Conservation (phyloP, 176 grass and related monocot species). For the sorghum (Sorghum bicolor) region Sorghum_bicolor_NCBIv3 NC_012870.2:80235001-80235500, state of each 20-base stretch:
- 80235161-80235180: background rate
- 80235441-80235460: background rate
- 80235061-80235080: background rate
- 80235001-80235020: background rate
- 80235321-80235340: background rate
- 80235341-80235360: background rate
- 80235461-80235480: constrained; percentile 35
- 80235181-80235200: background rate
- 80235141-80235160: background rate
- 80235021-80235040: background rate
- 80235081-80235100: background rate
- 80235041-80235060: background rate
- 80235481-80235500: constrained; percentile 23
- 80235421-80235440: constrained; percentile 6
- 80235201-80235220: background rate
- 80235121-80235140: background rate
- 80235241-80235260: background rate
- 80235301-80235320: background rate
- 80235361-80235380: background rate
- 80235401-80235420: constrained; percentile 43
- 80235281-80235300: background rate
- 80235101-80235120: background rate
- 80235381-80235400: background rate
- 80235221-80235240: background rate
- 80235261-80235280: background rate